Base-by-base conservation (phyloP, 768 basidiomycete genomes). In the Rhodotorula babjevae region DNA sequence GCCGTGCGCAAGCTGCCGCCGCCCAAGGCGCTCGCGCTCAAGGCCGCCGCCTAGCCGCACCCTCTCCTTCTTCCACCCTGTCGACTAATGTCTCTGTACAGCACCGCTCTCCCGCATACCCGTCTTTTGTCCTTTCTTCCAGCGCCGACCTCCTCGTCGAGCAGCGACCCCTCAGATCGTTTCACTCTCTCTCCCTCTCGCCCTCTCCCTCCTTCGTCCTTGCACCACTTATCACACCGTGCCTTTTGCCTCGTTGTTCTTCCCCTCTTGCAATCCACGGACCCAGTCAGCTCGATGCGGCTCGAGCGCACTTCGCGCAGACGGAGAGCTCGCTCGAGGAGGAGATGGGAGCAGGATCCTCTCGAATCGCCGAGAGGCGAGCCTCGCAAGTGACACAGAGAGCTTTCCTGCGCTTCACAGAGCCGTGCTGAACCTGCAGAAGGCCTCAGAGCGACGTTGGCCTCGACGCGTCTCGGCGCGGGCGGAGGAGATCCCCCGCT, bases 1-100 rank as follows among this genome's bases (percentile, higher is more conserved):
- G 66, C 66, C 25, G 66, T 53, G 1, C 53, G 65, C 12, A 69
- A 67, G 42, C 61, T 69, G 15, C 64, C 65, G 3, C n/a, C 47
- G 2, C 66, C 66, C 58, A 67, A 67, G 53, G 16, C 63, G 15
- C 53, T 55, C 58, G 16, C 63, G 15, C 53, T 55, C 58, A 60
- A 61, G 53, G 16, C 52, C 12, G 27, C 14, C 14, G 53, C 53
- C n/a, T 55, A 55, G 53, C 14, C 44, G 1, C 12, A 53, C n/a
- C 52, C 52, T n/a, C n/a, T n/a, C n/a, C 10, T 6, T 52, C 27
- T 27, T 25, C 11, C n/a, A n/a, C 50, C 27, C 21, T 52, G 49
- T 52, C 50, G 8, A 18, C n/a, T 52, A 4, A 12, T 23, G 50
- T 52, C 50, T 11, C n/a, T 55, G 53, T 55, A 55, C 53, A 55